A percentile compares a stretch with the other conserved stretches of the same genome.
phyloP scores from a whole-genome alignment of 139 green algal species.

The Coelastrella sp. region DNA sequence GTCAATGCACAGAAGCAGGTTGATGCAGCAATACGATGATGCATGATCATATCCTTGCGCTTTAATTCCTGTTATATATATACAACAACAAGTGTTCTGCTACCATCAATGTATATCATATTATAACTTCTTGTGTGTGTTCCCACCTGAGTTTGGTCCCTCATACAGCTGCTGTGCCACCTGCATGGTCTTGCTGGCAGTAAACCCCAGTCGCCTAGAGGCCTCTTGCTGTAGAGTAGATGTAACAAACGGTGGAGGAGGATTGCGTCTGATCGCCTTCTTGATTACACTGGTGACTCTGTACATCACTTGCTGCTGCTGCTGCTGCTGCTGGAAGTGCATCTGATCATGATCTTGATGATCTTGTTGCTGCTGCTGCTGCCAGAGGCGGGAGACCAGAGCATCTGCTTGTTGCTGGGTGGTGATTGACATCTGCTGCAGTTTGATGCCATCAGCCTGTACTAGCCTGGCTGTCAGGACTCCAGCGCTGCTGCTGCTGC shows the following conservation, averaged over 20 bases:
- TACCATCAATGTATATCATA: no score
- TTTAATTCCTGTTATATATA: no score
- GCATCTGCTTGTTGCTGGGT: conserved; percentile 48
- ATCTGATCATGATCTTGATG: conserved; percentile 27
- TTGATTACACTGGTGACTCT: conserved; percentile 36
- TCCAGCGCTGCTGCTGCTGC: conserved; percentile 14
- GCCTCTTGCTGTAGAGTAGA: conserved; percentile 93
- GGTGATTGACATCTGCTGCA: conserved; percentile 58
- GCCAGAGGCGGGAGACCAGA: conserved; percentile 47
- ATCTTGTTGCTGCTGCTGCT: conserved; percentile 34
- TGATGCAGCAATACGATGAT: no score
- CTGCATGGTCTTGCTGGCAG: conserved; percentile 82
- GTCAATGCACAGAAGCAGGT: no score
- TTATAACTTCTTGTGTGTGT: no score
- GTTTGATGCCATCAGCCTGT: conserved; percentile 61
- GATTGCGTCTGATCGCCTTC: conserved; percentile 60
- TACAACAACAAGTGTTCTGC: no score
- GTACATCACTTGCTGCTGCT: neutral
- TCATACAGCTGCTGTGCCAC: conserved; percentile 94
- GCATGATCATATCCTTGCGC: no score
- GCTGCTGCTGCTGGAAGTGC: conserved; percentile 18
- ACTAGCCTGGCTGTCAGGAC: conserved; percentile 10
- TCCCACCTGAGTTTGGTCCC: conserved; percentile 56
- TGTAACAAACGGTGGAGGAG: conserved; percentile 88
- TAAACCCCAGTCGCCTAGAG: conserved; percentile 74